These are phyloP conservation scores for Dictyostelium brefeldianum DNA, from an alignment of 78 protist species.

Conservation along the genomic window DNA sequence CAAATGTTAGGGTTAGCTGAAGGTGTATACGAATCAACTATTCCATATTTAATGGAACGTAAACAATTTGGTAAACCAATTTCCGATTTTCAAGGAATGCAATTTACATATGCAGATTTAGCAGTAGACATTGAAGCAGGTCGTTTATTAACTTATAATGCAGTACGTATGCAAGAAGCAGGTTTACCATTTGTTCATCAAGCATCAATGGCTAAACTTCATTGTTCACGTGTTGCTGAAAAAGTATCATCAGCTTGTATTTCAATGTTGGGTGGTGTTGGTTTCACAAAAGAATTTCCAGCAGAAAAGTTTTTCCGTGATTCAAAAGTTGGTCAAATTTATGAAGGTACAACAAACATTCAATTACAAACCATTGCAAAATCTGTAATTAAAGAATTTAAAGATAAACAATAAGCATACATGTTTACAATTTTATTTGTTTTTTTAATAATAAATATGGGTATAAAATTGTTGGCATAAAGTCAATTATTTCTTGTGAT, in stretches of 20 bases:
- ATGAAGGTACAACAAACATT: slow-evolving; percentile 83
- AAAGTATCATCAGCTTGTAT: slow-evolving; percentile 78
- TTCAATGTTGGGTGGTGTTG: slow-evolving; percentile 97
- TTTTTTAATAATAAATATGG: slow-evolving; percentile 27
- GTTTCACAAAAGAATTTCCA: slow-evolving; percentile 94
- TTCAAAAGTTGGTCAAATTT: slow-evolving; percentile 75
- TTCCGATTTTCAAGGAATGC: slow-evolving; percentile 89
- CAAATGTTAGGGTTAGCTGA: slow-evolving; percentile 97
- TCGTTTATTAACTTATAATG: slow-evolving; percentile 93
- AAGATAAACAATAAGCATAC: background rate
- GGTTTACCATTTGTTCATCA: slow-evolving; percentile 88
- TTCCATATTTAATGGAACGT: slow-evolving; percentile 90
- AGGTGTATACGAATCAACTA: slow-evolving; percentile 95
- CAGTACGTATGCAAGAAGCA: slow-evolving; percentile 92
- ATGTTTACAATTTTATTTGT: background rate
- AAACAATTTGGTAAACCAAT: slow-evolving; percentile 91
- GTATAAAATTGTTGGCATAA: slow-evolving; percentile 67
- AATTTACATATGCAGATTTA: slow-evolving; percentile 92
- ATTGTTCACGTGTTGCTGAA: slow-evolving; percentile 91
- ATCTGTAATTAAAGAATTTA: slow-evolving; percentile 35
- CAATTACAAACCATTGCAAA: slow-evolving; percentile 84
- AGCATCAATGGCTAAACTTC: slow-evolving; percentile 98
- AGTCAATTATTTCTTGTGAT: slow-evolving; percentile 28
- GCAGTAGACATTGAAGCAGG: slow-evolving; percentile 90
- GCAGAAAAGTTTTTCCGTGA: slow-evolving; percentile 95